Evolutionary conservation across 495 filamentous ascomycete genomes (phyloP).

Genomic region (Physcia stellaris): DNA sequence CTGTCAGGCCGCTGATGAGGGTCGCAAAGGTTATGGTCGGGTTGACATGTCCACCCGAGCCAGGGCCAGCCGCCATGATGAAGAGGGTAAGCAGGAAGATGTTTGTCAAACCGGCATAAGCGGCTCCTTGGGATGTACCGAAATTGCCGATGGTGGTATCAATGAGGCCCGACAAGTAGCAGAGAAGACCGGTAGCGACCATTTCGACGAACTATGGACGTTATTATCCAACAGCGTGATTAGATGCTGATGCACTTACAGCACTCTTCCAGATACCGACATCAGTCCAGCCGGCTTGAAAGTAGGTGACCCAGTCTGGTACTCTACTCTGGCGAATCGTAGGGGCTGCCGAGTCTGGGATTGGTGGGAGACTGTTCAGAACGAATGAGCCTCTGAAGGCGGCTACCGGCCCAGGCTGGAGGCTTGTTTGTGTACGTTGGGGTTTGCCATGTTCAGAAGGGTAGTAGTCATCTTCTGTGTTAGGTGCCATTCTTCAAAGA

Average conservation of each 20-base stretch:
- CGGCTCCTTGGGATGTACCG: slow-evolving; percentile 15
- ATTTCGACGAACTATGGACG: slow-evolving; percentile 4
- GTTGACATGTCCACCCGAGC: slow-evolving; percentile 38
- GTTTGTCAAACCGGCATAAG: slow-evolving; percentile 31
- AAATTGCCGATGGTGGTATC: slow-evolving; percentile 12
- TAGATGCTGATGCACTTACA: slow-evolving; percentile 1
- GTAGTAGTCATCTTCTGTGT: too few species aligned
- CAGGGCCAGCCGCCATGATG: slow-evolving; percentile 36
- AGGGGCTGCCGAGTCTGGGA: background rate
- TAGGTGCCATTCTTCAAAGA: too few species aligned
- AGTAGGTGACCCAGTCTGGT: slow-evolving; percentile 2
- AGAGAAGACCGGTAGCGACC: slow-evolving; percentile 3
- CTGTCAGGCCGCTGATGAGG: slow-evolving; percentile 34
- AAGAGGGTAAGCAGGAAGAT: slow-evolving; percentile 32
- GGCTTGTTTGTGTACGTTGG: too few species aligned
- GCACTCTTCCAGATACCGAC: slow-evolving; percentile 8
- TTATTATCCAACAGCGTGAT: background rate
- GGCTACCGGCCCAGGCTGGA: too few species aligned
- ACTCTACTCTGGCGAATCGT: slow-evolving; percentile 1
- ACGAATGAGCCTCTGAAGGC: slow-evolving; percentile 4
- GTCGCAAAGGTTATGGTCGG: slow-evolving; percentile 39
- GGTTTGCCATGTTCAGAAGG: too few species aligned
- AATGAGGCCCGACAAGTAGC: slow-evolving; percentile 7
- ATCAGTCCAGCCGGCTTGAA: slow-evolving; percentile 4
- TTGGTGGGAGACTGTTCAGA: slow-evolving; percentile 1